These are phyloP conservation scores for Globisporangium lucens DNA, from an alignment of 352 stramenopile genomes.

Conservation along the genomic window DNA sequence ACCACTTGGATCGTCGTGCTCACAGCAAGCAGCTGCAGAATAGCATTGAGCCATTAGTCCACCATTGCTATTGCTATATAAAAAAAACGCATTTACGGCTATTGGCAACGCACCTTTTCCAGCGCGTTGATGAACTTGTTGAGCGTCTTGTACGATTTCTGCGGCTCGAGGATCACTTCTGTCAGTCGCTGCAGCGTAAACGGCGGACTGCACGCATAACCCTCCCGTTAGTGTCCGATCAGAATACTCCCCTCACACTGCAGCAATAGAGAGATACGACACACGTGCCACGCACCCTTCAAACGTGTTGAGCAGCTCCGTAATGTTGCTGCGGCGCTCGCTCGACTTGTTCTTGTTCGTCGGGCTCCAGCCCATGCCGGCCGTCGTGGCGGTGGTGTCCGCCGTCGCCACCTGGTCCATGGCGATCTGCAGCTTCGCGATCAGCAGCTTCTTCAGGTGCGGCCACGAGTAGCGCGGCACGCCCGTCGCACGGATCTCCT, in stretches of 20 bases:
- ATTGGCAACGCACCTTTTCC: slow-evolving; percentile 47
- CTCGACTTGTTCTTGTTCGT: slow-evolving; percentile 50
- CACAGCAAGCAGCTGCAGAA: slow-evolving; percentile 50
- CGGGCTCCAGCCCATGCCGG: slow-evolving; percentile 38
- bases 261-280: background rate
- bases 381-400: slow-evolving; percentile 27
- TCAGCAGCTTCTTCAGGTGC: slow-evolving; percentile 65
- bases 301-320: slow-evolving; percentile 58
- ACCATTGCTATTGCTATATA: background rate
- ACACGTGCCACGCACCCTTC: slow-evolving; percentile 30
- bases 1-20: slow-evolving; percentile 65
- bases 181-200: slow-evolving; percentile 83
- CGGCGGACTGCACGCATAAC: slow-evolving; percentile 34
- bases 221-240: background rate
- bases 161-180: slow-evolving; percentile 70
- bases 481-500: slow-evolving; percentile 67
- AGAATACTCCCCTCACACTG: background rate
- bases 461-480: slow-evolving; percentile 70
- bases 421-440: slow-evolving; percentile 46
- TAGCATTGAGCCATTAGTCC: background rate
- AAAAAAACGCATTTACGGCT: background rate
- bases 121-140: slow-evolving; percentile 81
- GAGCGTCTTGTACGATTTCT: slow-evolving; percentile 67
- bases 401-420: slow-evolving; percentile 56
- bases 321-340: slow-evolving; percentile 52